Conservation (phyloP, 2,329 filamentous ascomycete genomes). For the Trichoderma brevicompactum region DNA sequence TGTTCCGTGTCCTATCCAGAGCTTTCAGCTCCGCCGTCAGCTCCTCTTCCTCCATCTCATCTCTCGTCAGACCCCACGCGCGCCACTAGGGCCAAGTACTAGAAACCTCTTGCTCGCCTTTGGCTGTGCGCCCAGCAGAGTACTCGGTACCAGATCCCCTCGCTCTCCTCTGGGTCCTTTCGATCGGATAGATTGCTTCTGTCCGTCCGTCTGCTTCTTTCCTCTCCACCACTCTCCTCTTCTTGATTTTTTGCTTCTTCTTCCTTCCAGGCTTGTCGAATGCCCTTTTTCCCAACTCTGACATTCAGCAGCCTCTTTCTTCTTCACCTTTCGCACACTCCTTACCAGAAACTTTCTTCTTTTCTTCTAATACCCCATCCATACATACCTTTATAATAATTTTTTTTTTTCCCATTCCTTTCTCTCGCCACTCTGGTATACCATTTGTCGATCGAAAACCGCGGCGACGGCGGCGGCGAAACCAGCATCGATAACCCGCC, state of each 20-base stretch:
- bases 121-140: not conserved
- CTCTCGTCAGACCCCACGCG: slow-evolving; percentile 9
- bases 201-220: not conserved
- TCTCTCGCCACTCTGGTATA: not conserved
- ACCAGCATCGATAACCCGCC: slow-evolving; percentile 47
- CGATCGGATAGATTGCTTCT: slow-evolving; percentile 8
- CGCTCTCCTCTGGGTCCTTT: not conserved
- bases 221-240: slow-evolving; percentile 7
- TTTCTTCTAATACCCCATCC: slow-evolving; percentile 22
- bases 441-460: slow-evolving; percentile 31
- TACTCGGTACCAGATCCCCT: not conserved
- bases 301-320: not conserved
- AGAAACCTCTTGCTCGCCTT: not conserved
- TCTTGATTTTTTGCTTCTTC: slow-evolving; percentile 8
- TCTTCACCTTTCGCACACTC: slow-evolving; percentile 8
- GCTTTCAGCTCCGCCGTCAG: slow-evolving; percentile 1
- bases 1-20: too few species aligned
- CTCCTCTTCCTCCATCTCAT: slow-evolving; percentile 10
- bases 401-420: not conserved
- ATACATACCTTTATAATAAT: not conserved
- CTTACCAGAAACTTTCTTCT: slow-evolving; percentile 7
- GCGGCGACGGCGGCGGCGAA: slow-evolving; percentile 14
- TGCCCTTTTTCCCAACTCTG: not conserved
- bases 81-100: slow-evolving; percentile 11
- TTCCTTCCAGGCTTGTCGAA: not conserved